Conservation (phyloP, 768 basidiomycete genomes). For the Kondoa subrosea region DNA sequence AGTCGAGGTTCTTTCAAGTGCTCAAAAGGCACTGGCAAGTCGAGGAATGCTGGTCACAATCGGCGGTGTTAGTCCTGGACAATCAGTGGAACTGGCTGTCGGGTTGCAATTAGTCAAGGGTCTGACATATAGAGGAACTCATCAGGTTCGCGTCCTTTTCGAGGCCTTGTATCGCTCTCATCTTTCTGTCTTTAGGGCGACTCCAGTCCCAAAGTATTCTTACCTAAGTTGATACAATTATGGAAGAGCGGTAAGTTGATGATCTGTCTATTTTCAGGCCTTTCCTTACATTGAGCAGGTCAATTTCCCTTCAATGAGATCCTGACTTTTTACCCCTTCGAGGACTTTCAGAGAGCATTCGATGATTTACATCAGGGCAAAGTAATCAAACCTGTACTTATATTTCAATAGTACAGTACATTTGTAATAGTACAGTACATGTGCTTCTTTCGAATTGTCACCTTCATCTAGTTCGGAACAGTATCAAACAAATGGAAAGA, state of each 20-base stretch:
- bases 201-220: not conserved
- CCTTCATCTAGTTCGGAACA: no score
- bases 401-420: no score
- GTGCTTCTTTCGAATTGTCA: no score
- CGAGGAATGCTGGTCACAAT: constrained; percentile 9
- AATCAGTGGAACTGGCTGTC: not conserved
- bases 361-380: constrained; percentile 5
- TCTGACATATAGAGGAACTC: constrained; percentile 9
- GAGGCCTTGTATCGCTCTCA: no score
- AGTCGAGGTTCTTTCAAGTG: not conserved
- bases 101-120: constrained; percentile 1
- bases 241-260: constrained; percentile 8
- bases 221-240: constrained; percentile 9
- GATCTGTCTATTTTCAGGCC: no score
- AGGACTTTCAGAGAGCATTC: constrained; percentile 9
- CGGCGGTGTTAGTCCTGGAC: constrained; percentile 2
- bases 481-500: no score
- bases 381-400: constrained; percentile 9
- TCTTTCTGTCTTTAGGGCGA: no score
- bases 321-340: constrained; percentile 12
- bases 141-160: no score
- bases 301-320: constrained; percentile 11
- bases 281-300: no score
- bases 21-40: not conserved
- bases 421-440: no score